Evolutionary conservation across 352 stramenopile species (phyloP).

Genomic region (Paralagenidium karlingii): DNA sequence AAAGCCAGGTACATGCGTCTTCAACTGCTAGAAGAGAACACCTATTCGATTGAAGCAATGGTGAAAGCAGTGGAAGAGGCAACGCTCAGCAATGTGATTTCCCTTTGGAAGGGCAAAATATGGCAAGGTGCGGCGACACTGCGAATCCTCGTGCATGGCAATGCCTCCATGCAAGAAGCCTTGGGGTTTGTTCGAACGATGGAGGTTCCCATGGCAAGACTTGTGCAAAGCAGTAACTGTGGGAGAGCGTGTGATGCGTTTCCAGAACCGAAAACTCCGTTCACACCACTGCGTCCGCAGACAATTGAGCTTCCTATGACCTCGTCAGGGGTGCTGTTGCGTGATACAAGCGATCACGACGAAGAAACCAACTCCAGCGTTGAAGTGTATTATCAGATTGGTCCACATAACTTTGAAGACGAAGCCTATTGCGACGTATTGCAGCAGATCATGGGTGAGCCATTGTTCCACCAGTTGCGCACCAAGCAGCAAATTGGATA

Average conservation of each 20-base stretch:
- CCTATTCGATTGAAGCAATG: constrained; percentile 31
- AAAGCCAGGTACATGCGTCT: constrained; percentile 58
- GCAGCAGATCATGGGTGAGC: constrained; percentile 83
- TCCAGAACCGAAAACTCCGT: too few species aligned
- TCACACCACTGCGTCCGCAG: constrained; percentile 10
- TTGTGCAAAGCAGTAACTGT: too few species aligned
- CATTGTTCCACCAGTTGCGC: constrained; percentile 74
- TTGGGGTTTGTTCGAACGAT: constrained; percentile 20
- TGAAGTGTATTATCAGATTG: constrained; percentile 83
- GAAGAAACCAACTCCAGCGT: constrained; percentile 78
- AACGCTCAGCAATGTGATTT: constrained; percentile 10
- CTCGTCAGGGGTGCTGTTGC: constrained; percentile 28
- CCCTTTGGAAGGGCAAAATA: not conserved
- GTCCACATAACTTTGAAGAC: constrained; percentile 32
- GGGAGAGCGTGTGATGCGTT: too few species aligned
- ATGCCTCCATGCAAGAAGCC: constrained; percentile 25
- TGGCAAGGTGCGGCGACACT: not conserved
- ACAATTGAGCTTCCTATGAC: constrained; percentile 45
- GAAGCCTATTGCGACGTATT: constrained; percentile 70
- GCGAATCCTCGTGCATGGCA: constrained; percentile 33
- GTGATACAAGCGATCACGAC: constrained; percentile 50
- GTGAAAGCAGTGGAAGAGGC: constrained; percentile 27
- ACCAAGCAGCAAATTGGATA: constrained; percentile 86
- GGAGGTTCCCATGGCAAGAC: constrained; percentile 8
- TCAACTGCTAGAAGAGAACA: constrained; percentile 36